Evolutionary conservation across 805 yeast genomes (phyloP), one percentile per base, ranked within the genome.

Genomic region (Trichomonascus vanleenenianus): DNA sequence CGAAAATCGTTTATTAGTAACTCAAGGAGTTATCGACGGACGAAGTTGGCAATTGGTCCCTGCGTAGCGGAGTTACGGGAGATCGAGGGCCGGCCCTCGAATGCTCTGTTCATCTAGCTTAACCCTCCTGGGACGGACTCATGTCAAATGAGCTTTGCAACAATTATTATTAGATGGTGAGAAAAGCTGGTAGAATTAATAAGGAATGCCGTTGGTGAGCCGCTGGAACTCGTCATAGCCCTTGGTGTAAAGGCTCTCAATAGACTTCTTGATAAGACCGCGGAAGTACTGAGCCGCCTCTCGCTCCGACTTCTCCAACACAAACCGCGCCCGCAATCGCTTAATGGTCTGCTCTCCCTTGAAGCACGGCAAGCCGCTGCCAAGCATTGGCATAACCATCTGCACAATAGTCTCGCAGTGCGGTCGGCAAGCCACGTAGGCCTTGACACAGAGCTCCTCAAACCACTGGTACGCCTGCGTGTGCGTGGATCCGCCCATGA

Each of bases 171-270:
- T n/a, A 32, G 7, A 22, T 22, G 4, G 8, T 22, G 27, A 8
- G n/a, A n/a, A n/a, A n/a, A 22, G 8, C 8, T 22, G 4, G 8
- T 22, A 36, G 43, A 56, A 52, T 50, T 56, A 89, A 59, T 89
- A 91, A 14, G 98, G 98, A 63, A 93, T 93, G 48, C 99, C 99
- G 58, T 93, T 93, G 32, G 98, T 93, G 54, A 93, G 63, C 58
- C 95, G 74, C 67, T 93, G 99, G 79, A 93, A 93, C 68, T 89
- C 97, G 61, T 93, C 99, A 64, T 93, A 93, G 16, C 96, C 97
- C 60, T 82, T 85, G 31, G 98, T 93, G 59, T 83, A 87, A 57
- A 79, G 68, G 65, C 95, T 84, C 64, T 91, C 97, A 64, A 79
- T 83, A 48, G 94, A 81, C 67, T 82, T 84, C 52, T 71, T 73